Base-by-base conservation (phyloP, 805 yeast genomes). In the Priceomyces melissophilus region DNA sequence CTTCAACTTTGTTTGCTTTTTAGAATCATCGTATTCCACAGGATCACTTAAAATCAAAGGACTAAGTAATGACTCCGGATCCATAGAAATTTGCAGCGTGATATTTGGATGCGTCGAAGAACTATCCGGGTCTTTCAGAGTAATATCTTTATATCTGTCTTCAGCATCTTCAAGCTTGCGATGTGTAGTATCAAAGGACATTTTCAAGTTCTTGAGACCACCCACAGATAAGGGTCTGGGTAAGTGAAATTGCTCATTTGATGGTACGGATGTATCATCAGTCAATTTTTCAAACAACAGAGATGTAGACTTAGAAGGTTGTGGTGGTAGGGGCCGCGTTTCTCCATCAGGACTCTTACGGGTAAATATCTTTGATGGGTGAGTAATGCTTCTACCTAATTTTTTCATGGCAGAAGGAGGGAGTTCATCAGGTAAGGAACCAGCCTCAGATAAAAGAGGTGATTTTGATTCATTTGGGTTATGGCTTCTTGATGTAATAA, bases 181-280 rank as follows among this genome's bases (percentile, higher is more conserved):
- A 9, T 49, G 51, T 8, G 63, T 48, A 1, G 67, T 55, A 33
- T 65, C 66, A 48, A 69, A 54, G 0, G 60, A 48, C 60, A 67
- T 66, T 20, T 63, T 54, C 32, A 67, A 46, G 33, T 54, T 62
- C 41, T 55, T 60, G 8, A 69, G 49, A 1, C 65, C 65, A 31
- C 50, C 47, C 1, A 64, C 40, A 1, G 72, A 60, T 12, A 69
- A 49, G 1, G 63, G 63, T 11, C 61, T 52, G 0, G 75, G 75
- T 13, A 67, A 47, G 30, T 44, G 36, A 16, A 54, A 25, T 9
- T 20, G 10, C 30, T 35, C 30, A 20, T 32, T 32, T 32, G 35
- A 26, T 10, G 35, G 25, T 3, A 14, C 17, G 3, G 26, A 16
- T 4, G 17, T 32, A 7, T 32, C 35, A 10, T 17, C 14, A 12